Evolutionary conservation across 495 filamentous ascomycete genomes (phyloP).

Genomic region (Neurospora terricola): DNA sequence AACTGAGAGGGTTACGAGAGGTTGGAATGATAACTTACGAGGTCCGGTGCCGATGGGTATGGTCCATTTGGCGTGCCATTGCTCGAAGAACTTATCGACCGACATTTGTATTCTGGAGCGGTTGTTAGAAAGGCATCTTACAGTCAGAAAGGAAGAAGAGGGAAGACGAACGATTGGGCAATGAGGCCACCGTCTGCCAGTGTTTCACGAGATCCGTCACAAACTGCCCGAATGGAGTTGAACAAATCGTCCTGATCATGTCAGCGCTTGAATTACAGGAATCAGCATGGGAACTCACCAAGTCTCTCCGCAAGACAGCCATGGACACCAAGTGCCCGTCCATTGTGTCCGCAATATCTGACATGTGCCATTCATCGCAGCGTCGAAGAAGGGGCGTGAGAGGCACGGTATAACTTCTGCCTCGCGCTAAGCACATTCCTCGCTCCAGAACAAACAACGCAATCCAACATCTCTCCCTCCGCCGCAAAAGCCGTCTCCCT

Average conservation of each 20-base stretch:
- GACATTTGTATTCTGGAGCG: slow-evolving; percentile 43
- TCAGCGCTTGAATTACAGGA: slow-evolving; percentile 3
- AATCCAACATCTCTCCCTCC: slow-evolving; percentile 61
- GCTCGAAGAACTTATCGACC: slow-evolving; percentile 52
- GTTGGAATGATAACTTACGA: slow-evolving; percentile 28
- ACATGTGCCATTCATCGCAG: slow-evolving; percentile 59
- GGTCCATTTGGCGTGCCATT: slow-evolving; percentile 53
- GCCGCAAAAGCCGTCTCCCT: slow-evolving; percentile 49
- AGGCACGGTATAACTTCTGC: slow-evolving; percentile 57
- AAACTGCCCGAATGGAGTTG: slow-evolving; percentile 48
- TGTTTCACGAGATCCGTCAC: slow-evolving; percentile 42
- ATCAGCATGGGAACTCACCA: slow-evolving; percentile 35
- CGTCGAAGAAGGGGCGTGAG: slow-evolving; percentile 52
- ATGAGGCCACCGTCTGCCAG: slow-evolving; percentile 41
- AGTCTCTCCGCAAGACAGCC: slow-evolving; percentile 54
- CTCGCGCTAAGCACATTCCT: slow-evolving; percentile 60
- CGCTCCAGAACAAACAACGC: slow-evolving; percentile 64
- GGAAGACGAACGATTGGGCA: slow-evolving; percentile 41
- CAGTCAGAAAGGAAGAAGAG: background rate
- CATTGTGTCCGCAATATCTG: slow-evolving; percentile 50
- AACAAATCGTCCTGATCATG: slow-evolving; percentile 47
- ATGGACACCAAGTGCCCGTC: slow-evolving; percentile 61
- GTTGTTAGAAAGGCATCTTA: background rate
- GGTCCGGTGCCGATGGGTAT: slow-evolving; percentile 47
- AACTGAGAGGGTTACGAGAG: background rate